Conservation (phyloP, 225 moss, liverwort and hornwort species). For the Asterella californica region DNA sequence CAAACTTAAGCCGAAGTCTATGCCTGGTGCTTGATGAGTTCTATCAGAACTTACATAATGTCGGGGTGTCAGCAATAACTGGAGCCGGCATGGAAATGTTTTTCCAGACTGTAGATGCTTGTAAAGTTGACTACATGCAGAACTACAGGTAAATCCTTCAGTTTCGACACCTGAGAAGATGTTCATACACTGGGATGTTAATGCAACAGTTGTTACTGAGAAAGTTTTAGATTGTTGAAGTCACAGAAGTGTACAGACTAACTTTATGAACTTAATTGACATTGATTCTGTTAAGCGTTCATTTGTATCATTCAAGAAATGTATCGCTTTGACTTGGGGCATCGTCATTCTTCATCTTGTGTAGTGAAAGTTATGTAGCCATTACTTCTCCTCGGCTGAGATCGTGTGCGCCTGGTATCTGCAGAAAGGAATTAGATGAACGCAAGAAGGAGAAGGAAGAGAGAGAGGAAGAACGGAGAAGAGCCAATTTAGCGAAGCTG, state of each 20-base stretch:
- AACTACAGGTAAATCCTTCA: constrained; percentile 55
- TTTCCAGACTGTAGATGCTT: constrained; percentile 57
- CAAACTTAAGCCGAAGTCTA: constrained; percentile 84
- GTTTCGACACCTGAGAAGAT: neutral
- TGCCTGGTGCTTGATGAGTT: constrained; percentile 94
- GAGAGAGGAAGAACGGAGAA: constrained; percentile 48
- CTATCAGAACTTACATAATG: constrained; percentile 79
- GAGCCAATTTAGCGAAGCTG: constrained; percentile 52
- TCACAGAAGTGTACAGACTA: neutral
- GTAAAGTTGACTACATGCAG: constrained; percentile 69
- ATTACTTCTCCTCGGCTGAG: neutral
- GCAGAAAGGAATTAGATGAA: constrained; percentile 70
- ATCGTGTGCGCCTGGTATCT: neutral
- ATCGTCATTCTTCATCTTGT: no score
- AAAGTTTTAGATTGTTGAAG: neutral
- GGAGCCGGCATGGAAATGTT: constrained; percentile 73
- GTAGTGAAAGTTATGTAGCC: no score
- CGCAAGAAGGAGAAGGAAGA: constrained; percentile 56
- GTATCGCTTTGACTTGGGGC: neutral
- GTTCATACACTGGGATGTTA: neutral
- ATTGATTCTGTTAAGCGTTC: neutral
- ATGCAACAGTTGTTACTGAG: neutral
- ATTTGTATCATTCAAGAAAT: neutral
- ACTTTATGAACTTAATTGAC: neutral
- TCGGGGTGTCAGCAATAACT: constrained; percentile 83